A percentile compares a stretch with the other conserved stretches of the same genome.
Conservation (phyloP, 192 early-diverging fungal species). For the Coemansia sp. region DNA sequence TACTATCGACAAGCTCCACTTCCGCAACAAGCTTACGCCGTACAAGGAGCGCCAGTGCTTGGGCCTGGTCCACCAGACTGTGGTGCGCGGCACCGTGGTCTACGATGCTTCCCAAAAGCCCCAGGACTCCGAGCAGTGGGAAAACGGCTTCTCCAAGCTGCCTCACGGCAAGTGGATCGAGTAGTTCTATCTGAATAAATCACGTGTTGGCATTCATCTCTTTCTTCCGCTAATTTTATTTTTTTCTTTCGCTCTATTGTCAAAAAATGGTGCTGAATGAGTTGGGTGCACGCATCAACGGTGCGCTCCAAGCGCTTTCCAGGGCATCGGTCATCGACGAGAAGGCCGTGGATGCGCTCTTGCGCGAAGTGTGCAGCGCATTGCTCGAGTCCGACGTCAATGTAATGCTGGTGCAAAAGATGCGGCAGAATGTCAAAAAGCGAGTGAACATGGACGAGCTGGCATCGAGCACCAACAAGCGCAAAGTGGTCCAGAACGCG, state of each 20-base stretch:
- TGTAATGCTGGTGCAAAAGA: conserved; percentile 74
- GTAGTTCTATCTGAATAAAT: not conserved
- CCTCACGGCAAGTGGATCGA: conserved; percentile 50
- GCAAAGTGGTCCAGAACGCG: conserved; percentile 80
- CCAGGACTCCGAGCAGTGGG: conserved; percentile 20
- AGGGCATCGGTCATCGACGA: conserved; percentile 87
- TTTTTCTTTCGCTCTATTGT: conserved; percentile 2
- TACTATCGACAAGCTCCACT: conserved; percentile 65
- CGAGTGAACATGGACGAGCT: conserved; percentile 81
- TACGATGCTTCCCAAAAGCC: conserved; percentile 30
- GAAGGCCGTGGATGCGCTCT: conserved; percentile 74
- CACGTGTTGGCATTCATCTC: not conserved
- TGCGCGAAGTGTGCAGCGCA: conserved; percentile 84
- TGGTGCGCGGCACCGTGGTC: conserved; percentile 65
- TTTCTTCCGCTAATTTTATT: not conserved
- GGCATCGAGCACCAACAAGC: conserved; percentile 79
- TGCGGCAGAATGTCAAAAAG: conserved; percentile 83
- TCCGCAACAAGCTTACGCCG: conserved; percentile 79
- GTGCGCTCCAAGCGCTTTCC: conserved; percentile 75
- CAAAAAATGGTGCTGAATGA: conserved; percentile 82
- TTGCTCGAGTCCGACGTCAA: conserved; percentile 92
- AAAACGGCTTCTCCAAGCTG: conserved; percentile 28
- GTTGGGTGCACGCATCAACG: conserved; percentile 84
- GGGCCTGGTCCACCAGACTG: conserved; percentile 68
- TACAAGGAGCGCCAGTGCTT: conserved; percentile 63